A percentile compares a stretch with the other conserved stretches of the same genome.
These are phyloP conservation scores for Cystobasidium sp. DNA, from an alignment of 1,284 basidiomycete species.

Conservation along the genomic window DNA sequence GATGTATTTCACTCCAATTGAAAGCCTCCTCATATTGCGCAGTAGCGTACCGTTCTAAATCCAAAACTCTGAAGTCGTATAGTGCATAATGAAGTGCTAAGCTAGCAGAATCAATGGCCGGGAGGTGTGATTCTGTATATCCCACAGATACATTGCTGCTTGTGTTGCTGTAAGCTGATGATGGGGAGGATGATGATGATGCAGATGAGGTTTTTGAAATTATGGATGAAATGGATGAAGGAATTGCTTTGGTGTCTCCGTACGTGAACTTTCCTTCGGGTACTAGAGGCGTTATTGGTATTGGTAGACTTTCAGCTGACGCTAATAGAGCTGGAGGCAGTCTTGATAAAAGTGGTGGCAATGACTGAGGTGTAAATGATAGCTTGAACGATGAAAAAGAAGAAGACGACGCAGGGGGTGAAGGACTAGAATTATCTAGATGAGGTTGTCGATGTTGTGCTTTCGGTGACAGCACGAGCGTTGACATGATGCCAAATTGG, in stretches of 20 bases:
- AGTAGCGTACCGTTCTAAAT: conserved; percentile 65
- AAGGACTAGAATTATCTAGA: conserved; percentile 14
- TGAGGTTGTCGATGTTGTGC: conserved; percentile 45
- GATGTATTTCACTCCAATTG: conserved; percentile 77
- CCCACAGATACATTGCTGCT: conserved; percentile 51
- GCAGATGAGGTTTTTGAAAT: neutral
- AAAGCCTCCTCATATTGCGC: conserved; percentile 73
- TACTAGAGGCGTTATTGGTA: conserved; percentile 50
- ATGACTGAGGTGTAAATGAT: conserved; percentile 61
- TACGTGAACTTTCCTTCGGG: neutral
- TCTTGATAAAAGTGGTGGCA: conserved; percentile 77
- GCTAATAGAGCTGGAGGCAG: conserved; percentile 57
- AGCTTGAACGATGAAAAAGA: conserved; percentile 56
- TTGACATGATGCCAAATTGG: conserved; percentile 55
- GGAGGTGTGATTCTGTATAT: conserved; percentile 75
- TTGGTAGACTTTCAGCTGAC: conserved; percentile 57
- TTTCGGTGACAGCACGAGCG: conserved; percentile 52
- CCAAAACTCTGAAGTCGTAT: conserved; percentile 71
- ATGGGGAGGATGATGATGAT: conserved; percentile 14
- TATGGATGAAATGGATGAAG: too few relatives aligned
- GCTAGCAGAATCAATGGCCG: conserved; percentile 78
- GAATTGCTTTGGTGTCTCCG: too few relatives aligned
- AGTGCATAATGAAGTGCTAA: conserved; percentile 82
- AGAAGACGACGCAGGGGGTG: conserved; percentile 60
- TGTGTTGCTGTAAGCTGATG: neutral